Conservation (phyloP, 305 asterid species). For the Striga hermonthica region DNA sequence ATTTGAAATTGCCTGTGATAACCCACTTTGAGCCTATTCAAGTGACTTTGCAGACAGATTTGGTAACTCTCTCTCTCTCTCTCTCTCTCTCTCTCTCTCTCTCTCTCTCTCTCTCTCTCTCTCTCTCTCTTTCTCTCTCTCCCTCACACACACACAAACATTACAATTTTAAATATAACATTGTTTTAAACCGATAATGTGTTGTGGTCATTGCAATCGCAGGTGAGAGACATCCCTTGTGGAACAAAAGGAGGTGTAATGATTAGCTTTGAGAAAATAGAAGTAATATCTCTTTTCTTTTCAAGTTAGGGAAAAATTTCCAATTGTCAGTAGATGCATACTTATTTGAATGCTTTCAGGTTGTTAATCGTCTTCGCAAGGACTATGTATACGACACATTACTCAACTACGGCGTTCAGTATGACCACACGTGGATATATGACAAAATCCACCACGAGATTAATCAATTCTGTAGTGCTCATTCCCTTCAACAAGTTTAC, state of each 20-base stretch:
- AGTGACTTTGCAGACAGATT: constrained; percentile 95
- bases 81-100: neutral
- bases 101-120: neutral
- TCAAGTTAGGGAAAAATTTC: constrained; percentile 17
- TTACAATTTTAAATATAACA: constrained; percentile 14
- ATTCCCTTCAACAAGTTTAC: constrained; percentile 96
- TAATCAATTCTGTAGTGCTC: constrained; percentile 96
- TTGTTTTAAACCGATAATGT: constrained; percentile 20
- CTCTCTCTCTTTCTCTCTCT: neutral
- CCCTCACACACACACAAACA: too few relatives aligned
- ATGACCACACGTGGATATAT: constrained; percentile 97
- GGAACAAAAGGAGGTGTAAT: constrained; percentile 99
- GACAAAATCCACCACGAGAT: constrained; percentile 99
- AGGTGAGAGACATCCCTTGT: constrained; percentile 98
- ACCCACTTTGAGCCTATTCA: constrained; percentile 97
- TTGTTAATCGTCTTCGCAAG: constrained; percentile 91
- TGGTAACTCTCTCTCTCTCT: constrained; percentile 43
- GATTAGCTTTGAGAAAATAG: constrained; percentile 92
- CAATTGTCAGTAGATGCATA: constrained; percentile 25
- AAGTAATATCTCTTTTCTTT: constrained; percentile 47
- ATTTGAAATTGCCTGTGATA: constrained; percentile 75
- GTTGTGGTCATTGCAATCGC: constrained; percentile 33
- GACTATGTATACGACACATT: constrained; percentile 79
- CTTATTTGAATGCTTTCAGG: constrained; percentile 48
- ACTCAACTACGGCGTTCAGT: constrained; percentile 80